A percentile compares a stretch with the other conserved stretches of the same genome.
phyloP scores from a whole-genome alignment of 2,329 filamentous ascomycete species.

The Calonectria honghensis region DNA sequence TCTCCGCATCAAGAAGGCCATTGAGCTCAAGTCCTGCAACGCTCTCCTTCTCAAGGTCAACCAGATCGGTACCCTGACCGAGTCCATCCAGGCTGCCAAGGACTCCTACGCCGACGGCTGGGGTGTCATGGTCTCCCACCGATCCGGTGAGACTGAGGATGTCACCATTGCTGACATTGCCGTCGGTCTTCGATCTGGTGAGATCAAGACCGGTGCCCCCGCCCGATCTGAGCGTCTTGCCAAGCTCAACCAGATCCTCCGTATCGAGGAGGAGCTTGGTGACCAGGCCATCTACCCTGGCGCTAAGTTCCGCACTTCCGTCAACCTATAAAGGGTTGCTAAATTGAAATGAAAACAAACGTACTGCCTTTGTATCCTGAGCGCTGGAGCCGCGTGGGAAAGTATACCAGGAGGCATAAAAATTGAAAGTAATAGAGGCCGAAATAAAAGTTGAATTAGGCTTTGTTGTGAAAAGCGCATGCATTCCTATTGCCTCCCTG shows the following conservation, averaged over 20 bases:
- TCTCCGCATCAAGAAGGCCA: constrained; percentile 99
- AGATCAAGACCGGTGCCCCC: constrained; percentile 99
- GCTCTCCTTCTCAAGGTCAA: constrained; percentile 99
- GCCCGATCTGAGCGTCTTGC: constrained; percentile 97
- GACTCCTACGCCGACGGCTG: constrained; percentile 96
- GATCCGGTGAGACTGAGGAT: constrained; percentile 99
- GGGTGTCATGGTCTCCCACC: constrained; percentile 99
- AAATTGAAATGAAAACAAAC: constrained; percentile 35
- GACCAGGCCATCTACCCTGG: constrained; percentile 94
- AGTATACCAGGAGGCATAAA: constrained; percentile 53
- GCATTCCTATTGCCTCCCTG: neutral
- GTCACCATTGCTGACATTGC: constrained; percentile 99
- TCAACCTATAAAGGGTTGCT: constrained; percentile 83
- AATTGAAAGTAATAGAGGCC: constrained; percentile 54
- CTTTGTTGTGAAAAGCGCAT: constrained; percentile 19
- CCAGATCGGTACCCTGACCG: constrained; percentile 99
- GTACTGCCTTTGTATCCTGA: constrained; percentile 49
- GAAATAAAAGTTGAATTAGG: constrained; percentile 53
- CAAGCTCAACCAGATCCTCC: constrained; percentile 99
- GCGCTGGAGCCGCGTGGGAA: constrained; percentile 49
- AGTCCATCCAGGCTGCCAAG: constrained; percentile 99
- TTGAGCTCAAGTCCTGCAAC: constrained; percentile 99
- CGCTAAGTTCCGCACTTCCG: constrained; percentile 90
- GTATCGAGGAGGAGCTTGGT: constrained; percentile 99
- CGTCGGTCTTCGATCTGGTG: constrained; percentile 95